Percentiles rank a stretch among this genome's conserved stretches.
Conservation (phyloP, 805 yeast species). For the Spathaspora hagerdaliae region DNA sequence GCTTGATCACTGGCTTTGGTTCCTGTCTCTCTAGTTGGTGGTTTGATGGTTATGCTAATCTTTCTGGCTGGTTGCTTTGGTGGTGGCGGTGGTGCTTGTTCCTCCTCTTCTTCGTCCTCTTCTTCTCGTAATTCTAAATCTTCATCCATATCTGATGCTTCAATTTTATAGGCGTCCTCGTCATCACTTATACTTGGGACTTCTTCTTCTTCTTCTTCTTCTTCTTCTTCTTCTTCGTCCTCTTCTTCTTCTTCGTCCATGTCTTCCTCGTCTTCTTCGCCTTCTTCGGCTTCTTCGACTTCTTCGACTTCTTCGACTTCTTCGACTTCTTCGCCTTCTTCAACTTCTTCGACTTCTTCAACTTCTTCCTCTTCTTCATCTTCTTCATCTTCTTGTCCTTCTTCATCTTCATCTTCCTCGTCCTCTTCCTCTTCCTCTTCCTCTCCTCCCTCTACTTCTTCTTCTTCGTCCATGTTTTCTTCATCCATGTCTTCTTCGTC, state of each 20-base stretch:
- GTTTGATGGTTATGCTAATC: constrained; percentile 7
- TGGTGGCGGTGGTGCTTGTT: constrained; percentile 1
- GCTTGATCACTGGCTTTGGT: not conserved
- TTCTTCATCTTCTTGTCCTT: constrained; percentile 7
- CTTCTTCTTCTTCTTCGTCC: constrained; percentile 17
- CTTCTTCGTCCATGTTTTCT: constrained; percentile 5
- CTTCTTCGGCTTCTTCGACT: constrained; percentile 7
- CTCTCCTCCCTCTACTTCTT: not conserved
- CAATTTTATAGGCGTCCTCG: constrained; percentile 20
- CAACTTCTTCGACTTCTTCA: constrained; percentile 5
- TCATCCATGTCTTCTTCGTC: constrained; percentile 3
- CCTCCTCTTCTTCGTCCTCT: constrained; percentile 17
- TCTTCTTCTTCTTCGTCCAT: constrained; percentile 9
- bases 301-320: constrained; percentile 1
- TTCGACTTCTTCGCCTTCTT: constrained; percentile 9
- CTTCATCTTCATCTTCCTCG: constrained; percentile 8
- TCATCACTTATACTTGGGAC: constrained; percentile 15
- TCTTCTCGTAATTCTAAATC: constrained; percentile 31
- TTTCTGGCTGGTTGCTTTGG: constrained; percentile 3
- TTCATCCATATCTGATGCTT: constrained; percentile 35
- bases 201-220: constrained; percentile 23
- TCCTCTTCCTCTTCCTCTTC: constrained; percentile 6
- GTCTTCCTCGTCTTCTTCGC: constrained; percentile 11
- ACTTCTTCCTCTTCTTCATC: constrained; percentile 2
- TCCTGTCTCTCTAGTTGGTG: constrained; percentile 4